These are phyloP conservation scores for Butyriboletus loyo DNA, from an alignment of 768 basidiomycete species.

Conservation along the genomic window DNA sequence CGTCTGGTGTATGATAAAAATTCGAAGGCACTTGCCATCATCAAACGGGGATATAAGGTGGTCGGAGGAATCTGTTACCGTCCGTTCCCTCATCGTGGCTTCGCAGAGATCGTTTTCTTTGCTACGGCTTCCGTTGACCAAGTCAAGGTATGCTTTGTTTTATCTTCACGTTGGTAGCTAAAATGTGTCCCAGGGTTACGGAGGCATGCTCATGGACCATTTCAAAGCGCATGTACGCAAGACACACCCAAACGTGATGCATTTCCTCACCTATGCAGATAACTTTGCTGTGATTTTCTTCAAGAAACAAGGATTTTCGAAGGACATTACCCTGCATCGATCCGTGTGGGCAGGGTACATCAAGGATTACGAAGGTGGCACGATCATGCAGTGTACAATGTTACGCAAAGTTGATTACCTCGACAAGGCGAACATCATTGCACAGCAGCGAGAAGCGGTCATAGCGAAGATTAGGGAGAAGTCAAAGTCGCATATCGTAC, in stretches of 20 bases:
- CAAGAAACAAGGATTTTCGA: conserved; percentile 98
- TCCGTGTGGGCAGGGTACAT: conserved; percentile 98
- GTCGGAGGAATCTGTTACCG: conserved; percentile 98
- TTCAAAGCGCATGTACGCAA: conserved; percentile 90
- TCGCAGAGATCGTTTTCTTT: conserved; percentile 98
- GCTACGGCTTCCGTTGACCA: conserved; percentile 96
- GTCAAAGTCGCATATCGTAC: conserved; percentile 82
- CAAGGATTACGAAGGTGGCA: conserved; percentile 99
- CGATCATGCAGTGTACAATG: conserved; percentile 98
- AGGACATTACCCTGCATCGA: conserved; percentile 91
- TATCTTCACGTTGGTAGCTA: background rate
- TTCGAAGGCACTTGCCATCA: conserved; percentile 90
- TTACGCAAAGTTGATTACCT: conserved; percentile 90
- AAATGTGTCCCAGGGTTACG: conserved; percentile 73
- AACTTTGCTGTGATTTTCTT: conserved; percentile 99
- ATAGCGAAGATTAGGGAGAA: conserved; percentile 83
- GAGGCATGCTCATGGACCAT: conserved; percentile 97
- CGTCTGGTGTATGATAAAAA: conserved; percentile 90
- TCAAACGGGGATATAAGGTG: conserved; percentile 92
- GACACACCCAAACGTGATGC: conserved; percentile 82
- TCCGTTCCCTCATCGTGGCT: conserved; percentile 90
- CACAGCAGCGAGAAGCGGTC: conserved; percentile 85
- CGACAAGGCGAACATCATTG: conserved; percentile 69
- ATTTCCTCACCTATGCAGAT: conserved; percentile 97
- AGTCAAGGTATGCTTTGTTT: conserved; percentile 69